Evolutionary conservation across 768 basidiomycete species (phyloP), one percentile per base, ranked within the genome.

Genomic region (Myochromella boudieri): DNA sequence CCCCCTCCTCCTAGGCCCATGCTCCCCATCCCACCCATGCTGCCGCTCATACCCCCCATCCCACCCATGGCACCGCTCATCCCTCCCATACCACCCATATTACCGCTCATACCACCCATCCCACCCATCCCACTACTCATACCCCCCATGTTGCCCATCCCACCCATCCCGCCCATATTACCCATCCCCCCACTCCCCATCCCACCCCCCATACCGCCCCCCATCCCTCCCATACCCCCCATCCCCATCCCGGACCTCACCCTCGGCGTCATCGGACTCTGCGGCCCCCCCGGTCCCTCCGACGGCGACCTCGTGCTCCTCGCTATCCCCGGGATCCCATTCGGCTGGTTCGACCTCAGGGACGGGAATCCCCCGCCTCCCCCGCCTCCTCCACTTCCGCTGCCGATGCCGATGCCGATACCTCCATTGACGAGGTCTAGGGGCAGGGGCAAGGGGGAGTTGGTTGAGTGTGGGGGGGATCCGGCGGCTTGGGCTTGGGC

Each of bases 251-350:
- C 62, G 12, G 62, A 51, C 67, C 71, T 64, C 44, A 53, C 62
- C 40, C 72, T 63, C 55, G n/a, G n/a, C n/a, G n/a, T n/a, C n/a
- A n/a, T n/a, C n/a, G 78, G 69, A 48, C 71, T 72, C 70, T 82
- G 66, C 26, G 80, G 76, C 42, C 79, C 71, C 24, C 73, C 68
- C 20, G 70, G 68, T 27, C 74, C 69, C 49, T 89, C 87, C 14
- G 85, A 81, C n/a, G 87, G 87, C 32, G 87, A 88, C 45, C 86
- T 75, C 40, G 80, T 78, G 54, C 82, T 87, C 56, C 87, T 72
- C 17, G 87, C 84, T 42, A 90, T 90, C 10, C 86, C 86, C 0
- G 85, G 85, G 43, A 88, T 83, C 17, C 78, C 39, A 63, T 32
- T 73, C 54, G 33, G 21, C 4, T 56, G 66, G 58, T 80, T 84